phyloP scores from a whole-genome alignment of 108 stramenopile species.

The Fistulifera pelliculosa region DNA sequence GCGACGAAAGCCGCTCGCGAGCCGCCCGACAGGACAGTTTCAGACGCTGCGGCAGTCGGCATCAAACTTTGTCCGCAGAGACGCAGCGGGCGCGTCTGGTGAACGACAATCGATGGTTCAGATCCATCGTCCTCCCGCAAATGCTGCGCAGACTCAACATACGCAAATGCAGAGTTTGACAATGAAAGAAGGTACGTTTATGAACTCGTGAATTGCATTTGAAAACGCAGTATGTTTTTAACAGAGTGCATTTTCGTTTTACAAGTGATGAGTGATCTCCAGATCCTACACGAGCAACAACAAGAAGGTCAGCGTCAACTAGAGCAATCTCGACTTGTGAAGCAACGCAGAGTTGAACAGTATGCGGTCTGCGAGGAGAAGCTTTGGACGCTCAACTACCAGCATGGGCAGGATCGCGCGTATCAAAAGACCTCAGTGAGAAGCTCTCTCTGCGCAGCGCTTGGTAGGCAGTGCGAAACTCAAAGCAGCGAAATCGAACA shows the following conservation, averaged over 20 bases:
- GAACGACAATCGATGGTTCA: too few relatives aligned
- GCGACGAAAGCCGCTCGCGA: too few relatives aligned
- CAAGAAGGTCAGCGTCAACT: constrained; percentile 68
- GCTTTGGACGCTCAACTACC: constrained; percentile 54
- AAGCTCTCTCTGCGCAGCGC: constrained; percentile 23
- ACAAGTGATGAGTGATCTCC: constrained; percentile 67
- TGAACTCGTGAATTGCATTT: too few relatives aligned
- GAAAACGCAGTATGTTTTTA: not conserved
- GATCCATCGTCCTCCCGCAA: too few relatives aligned
- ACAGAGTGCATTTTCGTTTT: constrained; percentile 1
- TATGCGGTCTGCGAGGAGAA: constrained; percentile 39
- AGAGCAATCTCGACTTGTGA: constrained; percentile 34
- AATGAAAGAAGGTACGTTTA: too few relatives aligned
- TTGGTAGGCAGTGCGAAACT: not conserved
- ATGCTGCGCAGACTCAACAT: too few relatives aligned
- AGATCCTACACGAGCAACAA: constrained; percentile 73
- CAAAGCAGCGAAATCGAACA: not conserved
- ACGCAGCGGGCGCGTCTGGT: too few relatives aligned
- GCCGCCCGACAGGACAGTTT: too few relatives aligned
- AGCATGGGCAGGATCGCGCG: constrained; percentile 57
- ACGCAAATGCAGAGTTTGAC: too few relatives aligned
- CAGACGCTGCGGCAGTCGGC: too few relatives aligned
- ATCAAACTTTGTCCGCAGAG: too few relatives aligned
- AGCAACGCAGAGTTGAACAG: constrained; percentile 46
- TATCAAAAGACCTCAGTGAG: constrained; percentile 42